Evolutionary conservation across 805 yeast species (phyloP), one percentile per base, ranked within the genome.

Genomic region (Yarrowia divulgata): DNA sequence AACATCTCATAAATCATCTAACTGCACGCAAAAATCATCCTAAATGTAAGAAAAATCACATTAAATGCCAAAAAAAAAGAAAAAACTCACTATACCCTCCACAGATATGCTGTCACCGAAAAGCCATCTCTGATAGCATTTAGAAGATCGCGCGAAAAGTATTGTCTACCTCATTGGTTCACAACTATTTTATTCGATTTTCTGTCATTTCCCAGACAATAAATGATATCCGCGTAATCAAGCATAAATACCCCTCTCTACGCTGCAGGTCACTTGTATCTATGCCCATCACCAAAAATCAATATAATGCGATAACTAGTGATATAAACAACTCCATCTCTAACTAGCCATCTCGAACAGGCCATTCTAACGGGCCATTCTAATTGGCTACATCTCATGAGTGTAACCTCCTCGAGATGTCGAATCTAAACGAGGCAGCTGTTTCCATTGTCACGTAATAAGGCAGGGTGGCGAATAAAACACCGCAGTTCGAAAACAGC

Each of bases 391-490:
- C 37, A 3, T 3, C 1, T 9, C 10, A 34, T 34, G 10, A 3
- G 29, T 14, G 34, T 29, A 6, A 29, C 23, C 37, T 45, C 46
- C 46, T 18, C 54, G 55, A 34, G 32, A 49, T 39, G 37, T 32
- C 39, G 39, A 49, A 49, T 49, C 39, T 49, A 49, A 32, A 49
- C 37, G 18, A 29, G 52, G 35, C n/a, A 29, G n/a, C 45, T 40
- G 23, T 45, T 45, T n/a, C 23, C 23, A 40, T 14, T 35, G 39
- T 35, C 29, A 23, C 4, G 29, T 23, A 23, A 23, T 35, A 12
- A 8, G 46, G 16, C 14, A 12, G 8, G 39, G 43, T 50, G 57
- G 39, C 39, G 34, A 50, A 50, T 50, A 5, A 39, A 9, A 8
- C 12, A 23, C 29, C 29, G 29, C 4, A 2, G 29, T 2, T 23